Percentiles rank a stretch among this genome's conserved stretches.
Conservation (phyloP, 192 early-diverging fungal species). For the Podochytrium sp. region DNA sequence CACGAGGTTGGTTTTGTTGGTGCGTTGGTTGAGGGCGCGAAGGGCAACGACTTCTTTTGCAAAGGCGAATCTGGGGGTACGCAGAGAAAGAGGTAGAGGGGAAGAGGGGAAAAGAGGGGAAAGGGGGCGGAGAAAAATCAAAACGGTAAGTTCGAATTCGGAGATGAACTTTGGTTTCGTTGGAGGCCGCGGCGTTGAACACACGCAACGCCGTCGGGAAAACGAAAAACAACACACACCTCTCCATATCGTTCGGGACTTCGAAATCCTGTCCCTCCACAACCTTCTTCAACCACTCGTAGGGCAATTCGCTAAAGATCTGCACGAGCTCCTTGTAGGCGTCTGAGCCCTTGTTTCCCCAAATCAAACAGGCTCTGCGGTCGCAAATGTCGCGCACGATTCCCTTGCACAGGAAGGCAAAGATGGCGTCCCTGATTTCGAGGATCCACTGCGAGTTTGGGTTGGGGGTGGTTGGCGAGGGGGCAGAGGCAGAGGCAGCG, state of each 20-base stretch:
- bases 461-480: neutral
- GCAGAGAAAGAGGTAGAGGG: neutral
- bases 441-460: constrained; percentile 19
- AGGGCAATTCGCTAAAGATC: constrained; percentile 59
- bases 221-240: constrained; percentile 42
- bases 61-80: constrained; percentile 55
- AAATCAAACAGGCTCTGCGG: constrained; percentile 37
- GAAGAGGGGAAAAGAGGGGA: neutral
- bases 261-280: constrained; percentile 59
- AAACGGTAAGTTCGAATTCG: too few species aligned
- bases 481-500: neutral
- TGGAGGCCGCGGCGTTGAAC: neutral
- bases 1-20: constrained; percentile 27
- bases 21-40: constrained; percentile 35
- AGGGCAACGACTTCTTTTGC: constrained; percentile 58
- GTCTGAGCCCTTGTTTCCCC: constrained; percentile 54
- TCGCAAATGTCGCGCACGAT: constrained; percentile 54
- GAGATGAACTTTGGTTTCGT: too few species aligned
- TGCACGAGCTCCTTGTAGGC: constrained; percentile 53
- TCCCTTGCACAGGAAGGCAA: constrained; percentile 52
- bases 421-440: constrained; percentile 56
- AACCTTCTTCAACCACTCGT: constrained; percentile 66
- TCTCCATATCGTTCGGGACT: constrained; percentile 61
- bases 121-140: too few species aligned
- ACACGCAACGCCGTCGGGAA: neutral